Evolutionary conservation across 2,329 filamentous ascomycete species (phyloP).

Genomic region (Gremmenia infestans): DNA sequence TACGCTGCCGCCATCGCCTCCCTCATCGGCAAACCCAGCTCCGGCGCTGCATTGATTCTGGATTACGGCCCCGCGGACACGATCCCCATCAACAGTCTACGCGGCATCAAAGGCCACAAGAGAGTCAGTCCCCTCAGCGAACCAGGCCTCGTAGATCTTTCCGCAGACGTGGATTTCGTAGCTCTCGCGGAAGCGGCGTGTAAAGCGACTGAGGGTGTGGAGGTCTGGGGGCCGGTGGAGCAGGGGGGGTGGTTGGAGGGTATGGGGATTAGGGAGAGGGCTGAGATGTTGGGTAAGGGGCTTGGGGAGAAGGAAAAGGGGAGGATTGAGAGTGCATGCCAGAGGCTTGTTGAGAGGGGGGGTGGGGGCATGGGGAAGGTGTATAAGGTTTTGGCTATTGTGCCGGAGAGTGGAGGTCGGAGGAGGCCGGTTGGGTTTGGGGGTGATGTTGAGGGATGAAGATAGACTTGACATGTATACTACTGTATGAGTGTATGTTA

Average conservation of each 20-base stretch:
- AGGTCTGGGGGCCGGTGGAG: constrained; percentile 87
- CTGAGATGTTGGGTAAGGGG: constrained; percentile 57
- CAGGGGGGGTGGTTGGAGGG: constrained; percentile 73
- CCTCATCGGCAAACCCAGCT: constrained; percentile 71
- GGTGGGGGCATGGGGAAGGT: constrained; percentile 87
- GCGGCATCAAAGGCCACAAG: constrained; percentile 76
- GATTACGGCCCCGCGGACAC: constrained; percentile 82
- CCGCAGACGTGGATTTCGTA: constrained; percentile 88
- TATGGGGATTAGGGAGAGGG: constrained; percentile 81
- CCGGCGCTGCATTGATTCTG: constrained; percentile 87
- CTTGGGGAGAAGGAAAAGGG: constrained; percentile 46
- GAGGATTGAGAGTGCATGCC: constrained; percentile 70
- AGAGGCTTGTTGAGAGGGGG: constrained; percentile 75
- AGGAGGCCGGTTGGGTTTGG: constrained; percentile 89
- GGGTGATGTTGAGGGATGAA: constrained; percentile 45
- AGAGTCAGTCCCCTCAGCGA: constrained; percentile 73
- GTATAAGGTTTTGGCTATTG: constrained; percentile 87
- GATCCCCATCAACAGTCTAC: constrained; percentile 82
- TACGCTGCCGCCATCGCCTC: constrained; percentile 77
- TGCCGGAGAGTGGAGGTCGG: constrained; percentile 71
- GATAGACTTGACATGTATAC: no score
- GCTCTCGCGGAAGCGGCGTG: constrained; percentile 79
- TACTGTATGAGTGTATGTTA: no score
- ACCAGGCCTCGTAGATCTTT: constrained; percentile 82
- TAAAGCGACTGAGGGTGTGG: constrained; percentile 69